Percentiles rank a stretch among this genome's conserved stretches.
Evolutionary conservation across 805 yeast genomes (phyloP).

Genomic region (Teunomyces gatunensis): DNA sequence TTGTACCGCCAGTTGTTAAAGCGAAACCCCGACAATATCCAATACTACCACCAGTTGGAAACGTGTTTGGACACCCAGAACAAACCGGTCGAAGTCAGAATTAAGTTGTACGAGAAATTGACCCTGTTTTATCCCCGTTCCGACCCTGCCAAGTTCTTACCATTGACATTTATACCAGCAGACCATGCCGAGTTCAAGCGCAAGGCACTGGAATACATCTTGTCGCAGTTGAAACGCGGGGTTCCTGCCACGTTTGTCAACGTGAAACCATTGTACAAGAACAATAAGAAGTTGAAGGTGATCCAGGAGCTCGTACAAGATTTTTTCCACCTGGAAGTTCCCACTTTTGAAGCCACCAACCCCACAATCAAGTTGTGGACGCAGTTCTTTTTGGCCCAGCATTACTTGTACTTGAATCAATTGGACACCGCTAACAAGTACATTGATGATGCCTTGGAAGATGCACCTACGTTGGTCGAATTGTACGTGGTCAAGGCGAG

Average conservation of each 20-base stretch:
- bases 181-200: conserved; percentile 44
- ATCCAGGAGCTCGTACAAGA: conserved; percentile 55
- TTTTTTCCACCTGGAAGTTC: conserved; percentile 35
- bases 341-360: conserved; percentile 20
- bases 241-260: conserved; percentile 89
- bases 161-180: conserved; percentile 67
- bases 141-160: conserved; percentile 76
- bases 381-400: conserved; percentile 74
- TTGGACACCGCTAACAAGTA: conserved; percentile 52
- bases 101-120: conserved; percentile 63
- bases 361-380: conserved; percentile 66
- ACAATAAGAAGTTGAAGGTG: conserved; percentile 33
- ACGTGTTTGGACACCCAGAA: conserved; percentile 47
- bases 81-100: conserved; percentile 48
- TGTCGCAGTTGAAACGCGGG: conserved; percentile 66
- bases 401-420: conserved; percentile 56
- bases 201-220: conserved; percentile 53
- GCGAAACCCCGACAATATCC: conserved; percentile 79
- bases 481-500: conserved; percentile 77
- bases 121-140: conserved; percentile 74
- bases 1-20: conserved; percentile 67
- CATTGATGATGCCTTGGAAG: conserved; percentile 62
- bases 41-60: conserved; percentile 68
- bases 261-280: conserved; percentile 74
- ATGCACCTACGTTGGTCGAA: conserved; percentile 85